Base-by-base conservation (phyloP, 345 rosid genomes). In the Camelina neglecta region DNA sequence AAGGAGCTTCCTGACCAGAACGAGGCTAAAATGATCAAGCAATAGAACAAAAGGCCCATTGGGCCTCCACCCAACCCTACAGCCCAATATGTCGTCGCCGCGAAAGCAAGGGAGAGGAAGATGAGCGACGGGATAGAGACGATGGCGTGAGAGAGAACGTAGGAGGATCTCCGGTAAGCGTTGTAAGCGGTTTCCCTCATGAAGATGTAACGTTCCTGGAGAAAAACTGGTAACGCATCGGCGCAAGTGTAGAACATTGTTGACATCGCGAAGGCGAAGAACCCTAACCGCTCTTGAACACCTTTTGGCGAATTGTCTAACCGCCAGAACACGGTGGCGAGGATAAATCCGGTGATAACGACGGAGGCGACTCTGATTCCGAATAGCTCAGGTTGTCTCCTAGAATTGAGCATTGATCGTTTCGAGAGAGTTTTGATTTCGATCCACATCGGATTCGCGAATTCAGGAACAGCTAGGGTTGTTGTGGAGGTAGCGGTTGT, bases 241-340 rank as follows among this genome's bases (percentile, higher is more conserved):
- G 97, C 94, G 71, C 99, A 95, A 4, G 98, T 89, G 89, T 95
- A 95, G 88, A 88, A 95, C 29, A 96, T 95, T 1, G 99, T 95
- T 0, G 99, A 95, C 98, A 95, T 92, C 0, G 97, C 99, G 73
- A 95, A 95, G 0, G 99, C 99, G 77, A 95, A 83, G 77, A 92
- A 90, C 9, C 99, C 99, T 36, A 95, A 21, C 16, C 99, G 68
- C 58, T 95, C 99, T 75, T 89, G 94, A 3, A 87, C 88, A 0
- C 99, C 99, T 81, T 86, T 90, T 0, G 99, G 99, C 3, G 99
- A 95, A 66, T 79, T 81, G 36, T 92, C 99, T 9, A 95, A 87
- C 56, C 77, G 82, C 99, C 98, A 92, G 56, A 86, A 95, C 69
- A 95, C 84, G 7, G 99, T 95, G 38, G 99, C 99, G 0, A 95